Evolutionary conservation across 768 basidiomycete species (phyloP).

Genomic region (Infundibulicybe gibba): DNA sequence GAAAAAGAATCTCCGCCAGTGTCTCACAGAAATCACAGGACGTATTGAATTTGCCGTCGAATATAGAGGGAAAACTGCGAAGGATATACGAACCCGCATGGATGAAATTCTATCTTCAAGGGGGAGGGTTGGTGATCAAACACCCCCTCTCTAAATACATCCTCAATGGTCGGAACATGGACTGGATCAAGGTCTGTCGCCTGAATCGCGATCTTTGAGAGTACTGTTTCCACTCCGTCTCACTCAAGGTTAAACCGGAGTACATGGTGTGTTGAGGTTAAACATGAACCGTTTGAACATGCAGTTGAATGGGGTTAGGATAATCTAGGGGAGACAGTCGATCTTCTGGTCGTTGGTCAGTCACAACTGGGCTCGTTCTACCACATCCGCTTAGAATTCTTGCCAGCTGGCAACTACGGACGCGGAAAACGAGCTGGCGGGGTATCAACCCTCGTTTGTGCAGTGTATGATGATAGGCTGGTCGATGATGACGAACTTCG

Average conservation of each 20-base stretch:
- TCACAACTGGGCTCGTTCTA: not conserved
- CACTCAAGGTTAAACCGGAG: constrained; percentile 71
- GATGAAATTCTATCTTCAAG: constrained; percentile 79
- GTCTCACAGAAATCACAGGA: constrained; percentile 67
- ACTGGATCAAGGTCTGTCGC: constrained; percentile 82
- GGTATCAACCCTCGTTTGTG: constrained; percentile 87
- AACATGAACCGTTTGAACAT: too few relatives aligned
- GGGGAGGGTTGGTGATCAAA: constrained; percentile 94
- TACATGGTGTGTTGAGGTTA: constrained; percentile 58
- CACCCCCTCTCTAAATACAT: constrained; percentile 77
- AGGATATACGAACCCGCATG: constrained; percentile 79
- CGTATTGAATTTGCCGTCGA: constrained; percentile 78
- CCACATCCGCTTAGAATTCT: constrained; percentile 1
- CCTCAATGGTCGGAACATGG: constrained; percentile 82
- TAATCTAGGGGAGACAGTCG: constrained; percentile 89
- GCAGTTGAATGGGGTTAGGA: constrained; percentile 42
- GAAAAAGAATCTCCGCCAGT: constrained; percentile 70
- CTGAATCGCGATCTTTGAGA: not conserved
- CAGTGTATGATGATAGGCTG: constrained; percentile 75
- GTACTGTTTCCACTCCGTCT: not conserved
- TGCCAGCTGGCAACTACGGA: constrained; percentile 84
- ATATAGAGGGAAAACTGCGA: constrained; percentile 70
- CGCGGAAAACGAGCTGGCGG: constrained; percentile 82
- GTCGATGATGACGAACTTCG: constrained; percentile 52
- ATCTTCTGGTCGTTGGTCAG: constrained; percentile 86